A percentile compares a stretch with the other conserved stretches of the same genome.
These are phyloP conservation scores for Dryadomyces quercivorus DNA, from an alignment of 2,329 filamentous ascomycete genomes.

Conservation along the genomic window DNA sequence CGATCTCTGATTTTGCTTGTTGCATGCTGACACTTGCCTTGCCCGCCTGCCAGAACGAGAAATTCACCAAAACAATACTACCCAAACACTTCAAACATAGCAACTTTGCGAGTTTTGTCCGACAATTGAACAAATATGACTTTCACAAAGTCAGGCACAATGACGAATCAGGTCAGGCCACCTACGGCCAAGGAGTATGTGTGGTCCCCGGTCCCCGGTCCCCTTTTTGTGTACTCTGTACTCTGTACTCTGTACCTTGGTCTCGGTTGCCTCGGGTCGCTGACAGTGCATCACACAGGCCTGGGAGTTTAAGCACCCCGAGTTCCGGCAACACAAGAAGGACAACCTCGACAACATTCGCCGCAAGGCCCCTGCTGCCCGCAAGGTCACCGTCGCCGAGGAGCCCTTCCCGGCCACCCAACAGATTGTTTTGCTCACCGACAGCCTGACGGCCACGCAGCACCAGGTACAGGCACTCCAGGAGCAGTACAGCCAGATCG, in stretches of 20 bases:
- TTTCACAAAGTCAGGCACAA: slow-evolving; percentile 97
- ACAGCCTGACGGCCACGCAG: slow-evolving; percentile 78
- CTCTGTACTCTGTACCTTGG: too few species aligned
- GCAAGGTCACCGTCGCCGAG: slow-evolving; percentile 51
- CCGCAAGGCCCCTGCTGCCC: slow-evolving; percentile 82
- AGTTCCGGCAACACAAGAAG: slow-evolving; percentile 92
- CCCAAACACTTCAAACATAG: slow-evolving; percentile 99
- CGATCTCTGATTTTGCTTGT: background rate
- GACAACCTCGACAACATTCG: slow-evolving; percentile 94
- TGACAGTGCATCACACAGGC: slow-evolving; percentile 44
- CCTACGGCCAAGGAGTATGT: slow-evolving; percentile 66
- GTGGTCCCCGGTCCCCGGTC: background rate
- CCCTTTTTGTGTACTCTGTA: slow-evolving; percentile 11
- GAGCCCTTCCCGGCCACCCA: slow-evolving; percentile 72
- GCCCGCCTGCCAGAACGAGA: slow-evolving; percentile 60
- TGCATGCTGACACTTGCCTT: background rate
- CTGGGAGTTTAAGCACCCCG: slow-evolving; percentile 96
- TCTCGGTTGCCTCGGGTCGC: background rate
- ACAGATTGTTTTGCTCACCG: slow-evolving; percentile 80
- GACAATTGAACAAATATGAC: slow-evolving; percentile 93
- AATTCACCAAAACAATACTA: slow-evolving; percentile 93
- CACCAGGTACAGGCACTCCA: slow-evolving; percentile 84
- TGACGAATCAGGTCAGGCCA: slow-evolving; percentile 70
- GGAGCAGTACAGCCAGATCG: slow-evolving; percentile 70
- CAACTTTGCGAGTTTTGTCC: slow-evolving; percentile 95